Evolutionary conservation across 2,329 filamentous ascomycete genomes (phyloP).

Genomic region (Aspergillus sp.): DNA sequence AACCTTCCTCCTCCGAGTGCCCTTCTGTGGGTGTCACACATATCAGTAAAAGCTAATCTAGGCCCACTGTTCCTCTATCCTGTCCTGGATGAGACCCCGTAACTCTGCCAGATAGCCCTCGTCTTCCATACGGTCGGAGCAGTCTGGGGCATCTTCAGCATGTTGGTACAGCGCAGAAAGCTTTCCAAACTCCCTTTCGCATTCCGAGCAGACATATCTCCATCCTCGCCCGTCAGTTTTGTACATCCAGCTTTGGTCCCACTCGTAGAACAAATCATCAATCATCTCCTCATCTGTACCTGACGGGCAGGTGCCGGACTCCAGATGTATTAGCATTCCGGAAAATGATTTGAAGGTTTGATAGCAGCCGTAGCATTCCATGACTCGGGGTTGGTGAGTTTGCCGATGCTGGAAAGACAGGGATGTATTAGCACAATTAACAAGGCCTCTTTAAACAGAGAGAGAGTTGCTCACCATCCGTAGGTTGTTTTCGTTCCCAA

Average conservation of each 20-base stretch:
- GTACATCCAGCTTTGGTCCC: constrained; percentile 11
- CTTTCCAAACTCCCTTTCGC: constrained; percentile 5
- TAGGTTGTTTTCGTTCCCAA: constrained; percentile 15
- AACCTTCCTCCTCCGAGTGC: no score
- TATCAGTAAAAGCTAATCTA: no score
- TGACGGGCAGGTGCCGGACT: not conserved
- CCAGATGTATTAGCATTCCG: constrained; percentile 18
- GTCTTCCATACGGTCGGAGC: constrained; percentile 1
- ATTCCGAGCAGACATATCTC: constrained; percentile 9
- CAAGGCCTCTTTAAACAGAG: no score
- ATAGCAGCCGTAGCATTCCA: constrained; percentile 18
- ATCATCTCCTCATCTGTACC: constrained; percentile 6
- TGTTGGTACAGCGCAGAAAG: constrained; percentile 16
- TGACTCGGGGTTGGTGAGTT: constrained; percentile 14
- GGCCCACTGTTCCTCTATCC: no score
- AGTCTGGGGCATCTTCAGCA: constrained; percentile 10
- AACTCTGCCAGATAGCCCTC: not conserved
- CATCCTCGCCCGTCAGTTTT: constrained; percentile 6
- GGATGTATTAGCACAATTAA: not conserved
- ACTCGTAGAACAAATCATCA: constrained; percentile 9
- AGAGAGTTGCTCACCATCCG: constrained; percentile 3
- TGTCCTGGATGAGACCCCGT: not conserved
- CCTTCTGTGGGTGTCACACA: no score
- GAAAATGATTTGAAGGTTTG: constrained; percentile 16
- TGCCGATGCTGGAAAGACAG: constrained; percentile 11